phyloP scores from a whole-genome alignment of 495 filamentous ascomycete species.

The Penicillium cataractarum region DNA sequence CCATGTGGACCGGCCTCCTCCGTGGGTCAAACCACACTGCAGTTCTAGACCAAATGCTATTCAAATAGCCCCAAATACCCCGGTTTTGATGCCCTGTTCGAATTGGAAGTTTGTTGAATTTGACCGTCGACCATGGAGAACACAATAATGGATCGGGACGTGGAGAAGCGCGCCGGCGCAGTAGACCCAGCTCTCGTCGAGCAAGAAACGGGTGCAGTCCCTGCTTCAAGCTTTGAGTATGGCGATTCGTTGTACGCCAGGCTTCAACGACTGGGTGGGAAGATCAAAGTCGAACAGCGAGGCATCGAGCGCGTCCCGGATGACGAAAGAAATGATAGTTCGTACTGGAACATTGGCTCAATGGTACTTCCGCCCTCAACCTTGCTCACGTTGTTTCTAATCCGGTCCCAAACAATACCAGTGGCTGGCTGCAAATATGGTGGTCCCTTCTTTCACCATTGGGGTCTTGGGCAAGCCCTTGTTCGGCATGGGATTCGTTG shows the following conservation, averaged over 20 bases:
- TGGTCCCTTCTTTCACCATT: constrained; percentile 51
- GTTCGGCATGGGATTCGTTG: constrained; percentile 51
- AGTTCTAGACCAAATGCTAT: background rate
- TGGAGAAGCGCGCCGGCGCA: constrained; percentile 21
- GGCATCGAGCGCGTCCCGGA: constrained; percentile 43
- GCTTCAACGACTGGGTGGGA: constrained; percentile 50
- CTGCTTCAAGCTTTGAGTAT: constrained; percentile 56
- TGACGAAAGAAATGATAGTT: constrained; percentile 51
- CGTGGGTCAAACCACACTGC: constrained; percentile 25
- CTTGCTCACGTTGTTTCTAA: constrained; percentile 19
- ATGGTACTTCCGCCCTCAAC: constrained; percentile 29
- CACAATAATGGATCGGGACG: constrained; percentile 7
- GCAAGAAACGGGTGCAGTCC: constrained; percentile 55
- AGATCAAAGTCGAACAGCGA: constrained; percentile 35
- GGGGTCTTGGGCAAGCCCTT: constrained; percentile 56
- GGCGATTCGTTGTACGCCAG: constrained; percentile 61
- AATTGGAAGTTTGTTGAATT: background rate
- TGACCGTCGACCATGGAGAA: background rate
- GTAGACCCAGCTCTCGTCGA: constrained; percentile 20
- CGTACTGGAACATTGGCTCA: constrained; percentile 46
- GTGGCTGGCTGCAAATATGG: constrained; percentile 27
- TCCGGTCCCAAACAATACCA: constrained; percentile 2
- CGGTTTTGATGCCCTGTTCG: background rate
- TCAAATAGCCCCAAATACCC: constrained; percentile 8
- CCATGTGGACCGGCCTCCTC: constrained; percentile 19